These are phyloP conservation scores for Sporothrix dimorphospora DNA, from an alignment of 2,329 filamentous ascomycete genomes.

Conservation along the genomic window DNA sequence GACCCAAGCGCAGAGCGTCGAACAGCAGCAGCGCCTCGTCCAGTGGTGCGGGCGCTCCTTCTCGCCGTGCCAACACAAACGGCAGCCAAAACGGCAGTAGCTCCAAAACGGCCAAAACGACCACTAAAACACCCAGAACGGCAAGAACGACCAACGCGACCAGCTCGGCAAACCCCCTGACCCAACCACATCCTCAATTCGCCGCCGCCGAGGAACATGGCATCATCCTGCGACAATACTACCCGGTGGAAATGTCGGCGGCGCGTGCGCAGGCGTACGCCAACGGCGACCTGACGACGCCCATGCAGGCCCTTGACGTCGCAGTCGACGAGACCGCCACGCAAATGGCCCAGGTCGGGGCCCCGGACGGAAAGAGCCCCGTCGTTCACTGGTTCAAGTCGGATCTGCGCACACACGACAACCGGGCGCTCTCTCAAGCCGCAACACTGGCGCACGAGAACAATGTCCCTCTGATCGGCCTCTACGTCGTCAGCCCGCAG, in stretches of 20 bases:
- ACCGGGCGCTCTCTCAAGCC: constrained; percentile 70
- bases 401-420: constrained; percentile 75
- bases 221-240: constrained; percentile 74
- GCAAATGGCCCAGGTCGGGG: constrained; percentile 54
- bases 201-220: constrained; percentile 56
- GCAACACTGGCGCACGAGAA: constrained; percentile 51
- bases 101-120: constrained; percentile 12
- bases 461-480: constrained; percentile 67
- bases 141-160: background rate
- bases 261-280: constrained; percentile 75
- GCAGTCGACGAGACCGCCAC: constrained; percentile 64
- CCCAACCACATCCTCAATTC: constrained; percentile 52
- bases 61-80: background rate
- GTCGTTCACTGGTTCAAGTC: constrained; percentile 92
- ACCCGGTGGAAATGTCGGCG: constrained; percentile 85
- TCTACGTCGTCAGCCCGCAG: constrained; percentile 81
- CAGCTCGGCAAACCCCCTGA: constrained; percentile 38
- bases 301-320: constrained; percentile 68
- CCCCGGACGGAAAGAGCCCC: constrained; percentile 52
- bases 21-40: background rate
- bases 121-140: background rate
- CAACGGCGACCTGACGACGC: constrained; percentile 67
- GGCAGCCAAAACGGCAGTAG: background rate
- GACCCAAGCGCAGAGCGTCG: constrained; percentile 12
- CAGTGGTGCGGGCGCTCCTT: background rate